Evolutionary conservation across 179 eudicot species (phyloP).

Genomic region (Heliamphora pulchella): DNA sequence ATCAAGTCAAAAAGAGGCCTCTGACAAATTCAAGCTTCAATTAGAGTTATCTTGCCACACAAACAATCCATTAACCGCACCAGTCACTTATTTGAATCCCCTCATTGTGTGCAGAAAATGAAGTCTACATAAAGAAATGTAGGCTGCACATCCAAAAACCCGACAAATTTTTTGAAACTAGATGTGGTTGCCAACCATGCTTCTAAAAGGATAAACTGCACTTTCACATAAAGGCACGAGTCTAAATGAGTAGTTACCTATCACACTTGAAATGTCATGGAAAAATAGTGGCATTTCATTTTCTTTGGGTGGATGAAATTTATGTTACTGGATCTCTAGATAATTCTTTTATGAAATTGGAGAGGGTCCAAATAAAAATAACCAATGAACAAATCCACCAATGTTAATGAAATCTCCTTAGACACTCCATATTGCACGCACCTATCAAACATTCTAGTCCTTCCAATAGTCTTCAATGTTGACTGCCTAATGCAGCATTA

Average conservation of each 20-base stretch:
- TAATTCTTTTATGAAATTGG: neutral
- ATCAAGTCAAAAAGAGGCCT: conserved; percentile 1
- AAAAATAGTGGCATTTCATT: neutral
- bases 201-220: neutral
- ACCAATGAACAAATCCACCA: neutral
- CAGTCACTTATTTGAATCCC: neutral
- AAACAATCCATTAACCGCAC: neutral
- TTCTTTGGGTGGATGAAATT: neutral
- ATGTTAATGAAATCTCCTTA: neutral
- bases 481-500: neutral
- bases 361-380: neutral
- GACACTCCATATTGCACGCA: neutral
- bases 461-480: neutral
- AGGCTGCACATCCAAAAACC: neutral
- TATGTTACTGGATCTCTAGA: neutral
- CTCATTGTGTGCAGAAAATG: neutral
- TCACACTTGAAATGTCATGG: neutral
- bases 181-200: neutral
- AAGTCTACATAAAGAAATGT: neutral
- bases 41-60: neutral
- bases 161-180: neutral
- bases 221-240: neutral
- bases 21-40: neutral
- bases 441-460: neutral
- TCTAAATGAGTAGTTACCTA: neutral